Evolutionary conservation across 352 stramenopile species (phyloP).

Genomic region (Globisporangium canariense): DNA sequence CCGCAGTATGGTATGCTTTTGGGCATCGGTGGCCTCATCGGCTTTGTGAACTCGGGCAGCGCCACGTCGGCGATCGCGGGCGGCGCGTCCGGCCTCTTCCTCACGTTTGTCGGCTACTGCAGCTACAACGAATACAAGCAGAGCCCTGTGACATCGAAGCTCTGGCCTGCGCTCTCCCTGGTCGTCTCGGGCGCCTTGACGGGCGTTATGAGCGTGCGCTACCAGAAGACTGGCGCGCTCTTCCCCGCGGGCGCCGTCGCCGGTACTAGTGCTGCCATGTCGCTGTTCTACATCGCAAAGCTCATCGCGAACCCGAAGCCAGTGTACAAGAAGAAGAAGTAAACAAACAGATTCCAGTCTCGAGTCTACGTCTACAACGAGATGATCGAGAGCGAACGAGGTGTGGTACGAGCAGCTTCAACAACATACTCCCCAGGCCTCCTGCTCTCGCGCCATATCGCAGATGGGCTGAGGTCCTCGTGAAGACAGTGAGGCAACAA

Average conservation of each 20-base stretch:
- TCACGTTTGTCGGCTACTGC: slow-evolving; percentile 80
- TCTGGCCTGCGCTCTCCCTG: slow-evolving; percentile 67
- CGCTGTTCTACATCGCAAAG: slow-evolving; percentile 77
- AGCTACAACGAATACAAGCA: slow-evolving; percentile 86
- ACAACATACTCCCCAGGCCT: neutral
- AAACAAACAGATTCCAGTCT: slow-evolving; percentile 5
- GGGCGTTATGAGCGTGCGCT: slow-evolving; percentile 72
- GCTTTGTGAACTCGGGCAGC: slow-evolving; percentile 76
- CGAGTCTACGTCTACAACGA: neutral
- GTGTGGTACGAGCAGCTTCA: neutral
- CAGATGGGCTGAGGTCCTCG: neutral
- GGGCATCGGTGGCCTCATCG: slow-evolving; percentile 62
- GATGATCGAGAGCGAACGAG: neutral
- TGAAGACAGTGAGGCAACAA: neutral
- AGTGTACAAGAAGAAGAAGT: slow-evolving; percentile 79
- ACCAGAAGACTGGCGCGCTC: slow-evolving; percentile 69
- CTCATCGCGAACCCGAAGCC: slow-evolving; percentile 65
- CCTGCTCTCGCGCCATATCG: too few relatives aligned
- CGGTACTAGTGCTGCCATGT: slow-evolving; percentile 66
- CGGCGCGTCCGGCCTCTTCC: slow-evolving; percentile 58
- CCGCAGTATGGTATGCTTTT: slow-evolving; percentile 70
- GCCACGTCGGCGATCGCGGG: slow-evolving; percentile 61
- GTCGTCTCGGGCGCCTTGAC: slow-evolving; percentile 66
- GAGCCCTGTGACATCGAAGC: slow-evolving; percentile 72
- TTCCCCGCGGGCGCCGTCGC: slow-evolving; percentile 68